Percentiles rank a stretch among this genome's conserved stretches.
Evolutionary conservation across 768 basidiomycete genomes (phyloP).

Genomic region (Leucocoprinus sp.): DNA sequence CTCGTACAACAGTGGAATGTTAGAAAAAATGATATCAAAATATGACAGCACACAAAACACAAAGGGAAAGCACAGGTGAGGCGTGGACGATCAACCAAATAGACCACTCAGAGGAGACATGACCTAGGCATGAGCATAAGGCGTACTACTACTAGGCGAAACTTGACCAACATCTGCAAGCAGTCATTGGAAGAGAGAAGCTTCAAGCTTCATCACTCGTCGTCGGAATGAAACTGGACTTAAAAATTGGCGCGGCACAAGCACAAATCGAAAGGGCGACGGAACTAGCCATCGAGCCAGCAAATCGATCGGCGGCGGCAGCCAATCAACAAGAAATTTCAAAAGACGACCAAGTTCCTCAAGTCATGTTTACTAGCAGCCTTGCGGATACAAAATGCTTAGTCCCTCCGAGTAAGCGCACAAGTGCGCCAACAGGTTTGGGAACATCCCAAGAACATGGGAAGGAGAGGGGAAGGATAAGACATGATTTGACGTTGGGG

Average conservation of each 20-base stretch:
- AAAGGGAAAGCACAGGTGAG: neutral
- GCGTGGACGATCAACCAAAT: slow-evolving; percentile 9
- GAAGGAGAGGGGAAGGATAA: slow-evolving; percentile 11
- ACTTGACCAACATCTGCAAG: slow-evolving; percentile 6
- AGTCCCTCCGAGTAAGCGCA: neutral
- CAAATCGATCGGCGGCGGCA: slow-evolving; percentile 3
- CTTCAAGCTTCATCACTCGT: slow-evolving; percentile 22
- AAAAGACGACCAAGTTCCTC: neutral
- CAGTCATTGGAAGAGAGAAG: slow-evolving; percentile 15
- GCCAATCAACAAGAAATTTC: neutral
- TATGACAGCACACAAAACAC: neutral
- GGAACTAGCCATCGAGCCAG: slow-evolving; percentile 29
- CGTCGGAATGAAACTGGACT: slow-evolving; percentile 5
- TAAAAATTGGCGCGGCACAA: slow-evolving; percentile 18
- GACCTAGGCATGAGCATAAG: slow-evolving; percentile 8
- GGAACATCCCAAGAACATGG: slow-evolving; percentile 7
- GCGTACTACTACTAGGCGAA: neutral
- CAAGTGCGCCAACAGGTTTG: neutral
- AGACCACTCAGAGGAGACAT: slow-evolving; percentile 3
- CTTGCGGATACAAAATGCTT: neutral
- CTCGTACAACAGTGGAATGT: slow-evolving; percentile 35
- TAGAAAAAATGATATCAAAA: slow-evolving; percentile 12
- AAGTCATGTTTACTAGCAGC: neutral
- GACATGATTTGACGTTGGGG: slow-evolving; percentile 19
- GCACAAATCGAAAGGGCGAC: slow-evolving; percentile 17